Conservation (phyloP, 2,329 filamentous ascomycete species). For the Fusarium neocosmosporiellum region DNA sequence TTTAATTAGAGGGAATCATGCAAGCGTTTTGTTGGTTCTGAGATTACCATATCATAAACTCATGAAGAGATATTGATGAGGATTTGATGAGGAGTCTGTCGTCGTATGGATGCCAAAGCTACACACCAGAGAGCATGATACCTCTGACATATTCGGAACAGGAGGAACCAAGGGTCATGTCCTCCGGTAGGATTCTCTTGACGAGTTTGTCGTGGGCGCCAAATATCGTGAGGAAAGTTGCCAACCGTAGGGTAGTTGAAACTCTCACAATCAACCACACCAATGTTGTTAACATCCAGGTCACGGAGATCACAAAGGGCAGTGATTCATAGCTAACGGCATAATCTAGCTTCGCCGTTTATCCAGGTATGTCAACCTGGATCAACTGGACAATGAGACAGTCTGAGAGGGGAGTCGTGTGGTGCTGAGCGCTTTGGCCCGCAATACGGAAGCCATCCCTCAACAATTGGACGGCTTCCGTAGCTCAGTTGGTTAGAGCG, state of each 20-base stretch:
- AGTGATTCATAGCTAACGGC: too few species aligned
- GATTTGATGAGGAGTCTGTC: background rate
- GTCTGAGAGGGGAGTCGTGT: background rate
- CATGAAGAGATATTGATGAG: background rate
- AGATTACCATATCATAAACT: too few species aligned
- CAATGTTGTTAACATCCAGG: background rate
- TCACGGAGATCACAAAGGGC: background rate
- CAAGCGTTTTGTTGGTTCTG: too few species aligned
- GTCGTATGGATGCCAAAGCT: background rate
- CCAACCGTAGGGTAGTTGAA: background rate
- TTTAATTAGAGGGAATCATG: too few species aligned
- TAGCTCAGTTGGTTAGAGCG: constrained; percentile 27
- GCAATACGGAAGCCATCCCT: background rate
- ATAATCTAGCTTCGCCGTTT: background rate
- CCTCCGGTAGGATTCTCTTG: background rate
- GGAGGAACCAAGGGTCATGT: background rate
- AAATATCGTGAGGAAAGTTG: background rate
- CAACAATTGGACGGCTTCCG: constrained; percentile 42
- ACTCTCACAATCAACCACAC: background rate
- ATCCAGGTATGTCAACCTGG: background rate
- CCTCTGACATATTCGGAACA: background rate
- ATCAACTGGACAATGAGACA: background rate
- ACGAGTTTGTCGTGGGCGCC: background rate
- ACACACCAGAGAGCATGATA: background rate
- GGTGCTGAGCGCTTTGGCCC: background rate